Conservation (phyloP, 2,329 filamentous ascomycete genomes). For the Spiromastix sp. region DNA sequence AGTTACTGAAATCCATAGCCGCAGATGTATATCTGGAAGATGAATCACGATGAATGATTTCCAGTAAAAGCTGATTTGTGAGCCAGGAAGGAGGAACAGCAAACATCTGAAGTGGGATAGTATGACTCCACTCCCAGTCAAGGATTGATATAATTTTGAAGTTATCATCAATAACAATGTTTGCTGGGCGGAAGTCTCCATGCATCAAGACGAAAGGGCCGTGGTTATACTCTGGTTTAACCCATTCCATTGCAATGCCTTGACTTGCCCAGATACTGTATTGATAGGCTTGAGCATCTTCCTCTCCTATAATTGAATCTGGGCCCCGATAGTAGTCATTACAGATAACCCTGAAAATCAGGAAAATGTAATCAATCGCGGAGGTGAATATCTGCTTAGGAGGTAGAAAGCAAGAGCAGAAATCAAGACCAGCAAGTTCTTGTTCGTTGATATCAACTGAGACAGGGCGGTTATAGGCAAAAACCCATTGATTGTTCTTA, state of each 20-base stretch:
- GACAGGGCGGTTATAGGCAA: conserved; percentile 1
- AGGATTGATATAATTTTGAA: no score
- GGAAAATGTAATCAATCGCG: conserved; percentile 6
- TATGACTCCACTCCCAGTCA: no score
- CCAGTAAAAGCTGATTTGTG: no score
- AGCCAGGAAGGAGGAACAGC: no score
- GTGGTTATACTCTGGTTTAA: conserved; percentile 6
- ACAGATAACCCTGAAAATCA: conserved; percentile 4
- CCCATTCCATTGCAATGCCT: conserved; percentile 9
- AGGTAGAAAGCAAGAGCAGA: conserved; percentile 1
- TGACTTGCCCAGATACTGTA: conserved; percentile 7
- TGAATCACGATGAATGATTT: no score
- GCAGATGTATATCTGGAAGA: no score
- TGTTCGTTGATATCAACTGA: conserved; percentile 1
- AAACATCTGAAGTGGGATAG: no score
- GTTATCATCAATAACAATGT: no score
- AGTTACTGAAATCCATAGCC: no score
- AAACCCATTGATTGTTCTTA: conserved; percentile 1
- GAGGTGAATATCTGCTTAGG: conserved; percentile 6
- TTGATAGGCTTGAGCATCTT: conserved; percentile 8
- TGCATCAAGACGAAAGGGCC: conserved; percentile 10
- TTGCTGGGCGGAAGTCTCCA: conserved; percentile 9
- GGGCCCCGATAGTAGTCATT: conserved; percentile 6
- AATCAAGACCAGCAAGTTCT: neutral
- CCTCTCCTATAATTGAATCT: conserved; percentile 5